Evolutionary conservation across 2,329 filamentous ascomycete genomes (phyloP).

Genomic region (Cordyceps cicadae): DNA sequence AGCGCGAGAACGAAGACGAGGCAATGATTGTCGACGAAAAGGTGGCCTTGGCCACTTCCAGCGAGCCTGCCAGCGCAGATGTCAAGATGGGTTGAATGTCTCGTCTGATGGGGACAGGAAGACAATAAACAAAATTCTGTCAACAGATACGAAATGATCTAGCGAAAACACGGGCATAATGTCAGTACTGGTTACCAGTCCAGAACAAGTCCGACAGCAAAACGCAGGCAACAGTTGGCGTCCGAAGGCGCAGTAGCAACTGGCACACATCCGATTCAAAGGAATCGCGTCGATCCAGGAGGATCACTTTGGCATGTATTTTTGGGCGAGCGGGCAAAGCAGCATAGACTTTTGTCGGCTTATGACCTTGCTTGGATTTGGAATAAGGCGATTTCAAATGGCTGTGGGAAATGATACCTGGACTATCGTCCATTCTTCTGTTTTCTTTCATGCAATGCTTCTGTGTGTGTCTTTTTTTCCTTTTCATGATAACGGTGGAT

Average conservation of each 20-base stretch:
- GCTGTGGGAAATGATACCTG: conserved; percentile 9
- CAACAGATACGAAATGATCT: neutral
- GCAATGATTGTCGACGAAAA: conserved; percentile 17
- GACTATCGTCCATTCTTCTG: conserved; percentile 3
- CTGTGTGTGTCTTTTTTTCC: neutral
- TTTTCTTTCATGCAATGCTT: neutral
- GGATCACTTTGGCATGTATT: conserved; percentile 7
- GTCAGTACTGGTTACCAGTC: neutral
- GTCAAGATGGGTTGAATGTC: conserved; percentile 19
- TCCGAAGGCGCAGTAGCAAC: neutral
- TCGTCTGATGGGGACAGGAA: neutral
- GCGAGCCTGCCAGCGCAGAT: conserved; percentile 19
- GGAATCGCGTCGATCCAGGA: conserved; percentile 3
- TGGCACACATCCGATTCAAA: neutral
- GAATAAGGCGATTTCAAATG: neutral
- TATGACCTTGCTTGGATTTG: neutral
- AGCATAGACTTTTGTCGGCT: neutral
- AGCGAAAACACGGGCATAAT: neutral
- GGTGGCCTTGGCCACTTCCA: conserved; percentile 18
- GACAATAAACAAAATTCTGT: neutral
- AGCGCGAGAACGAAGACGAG: conserved; percentile 18
- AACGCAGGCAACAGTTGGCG: neutral
- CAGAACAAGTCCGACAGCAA: neutral
- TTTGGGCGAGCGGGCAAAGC: neutral
- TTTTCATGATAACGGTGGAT: neutral